These are phyloP conservation scores for Linnemannia exigua DNA, from an alignment of 192 early-diverging fungal species.

Conservation along the genomic window DNA sequence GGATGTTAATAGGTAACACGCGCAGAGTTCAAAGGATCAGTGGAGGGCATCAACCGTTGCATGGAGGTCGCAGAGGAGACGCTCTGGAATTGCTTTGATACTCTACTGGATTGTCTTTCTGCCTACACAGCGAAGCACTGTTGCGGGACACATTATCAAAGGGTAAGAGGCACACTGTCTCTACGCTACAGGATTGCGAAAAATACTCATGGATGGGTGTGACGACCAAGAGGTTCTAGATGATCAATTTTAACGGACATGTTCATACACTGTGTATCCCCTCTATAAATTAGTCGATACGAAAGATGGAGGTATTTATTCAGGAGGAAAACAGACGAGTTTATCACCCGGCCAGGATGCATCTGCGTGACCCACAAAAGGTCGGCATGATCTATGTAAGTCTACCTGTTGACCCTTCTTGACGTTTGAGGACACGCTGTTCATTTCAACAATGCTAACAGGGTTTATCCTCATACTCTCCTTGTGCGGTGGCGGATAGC, in stretches of 20 bases:
- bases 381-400: slow-evolving; percentile 57
- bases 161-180: slow-evolving; percentile 9
- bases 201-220: not conserved
- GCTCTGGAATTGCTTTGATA: slow-evolving; percentile 42
- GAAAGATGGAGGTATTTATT: slow-evolving; percentile 39
- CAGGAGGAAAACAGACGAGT: slow-evolving; percentile 31
- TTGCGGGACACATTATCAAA: slow-evolving; percentile 51
- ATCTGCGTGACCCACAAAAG: slow-evolving; percentile 45
- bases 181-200: too few species aligned
- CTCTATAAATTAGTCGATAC: slow-evolving; percentile 20
- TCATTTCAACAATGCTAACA: not conserved
- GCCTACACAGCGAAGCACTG: slow-evolving; percentile 56
- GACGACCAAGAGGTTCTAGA: not conserved
- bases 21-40: slow-evolving; percentile 31
- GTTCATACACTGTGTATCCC: not conserved
- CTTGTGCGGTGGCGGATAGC: slow-evolving; percentile 13
- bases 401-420: not conserved
- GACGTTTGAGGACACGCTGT: too few species aligned
- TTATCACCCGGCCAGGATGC: slow-evolving; percentile 53
- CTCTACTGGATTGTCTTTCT: slow-evolving; percentile 47
- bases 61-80: slow-evolving; percentile 47
- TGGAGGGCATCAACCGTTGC: slow-evolving; percentile 43
- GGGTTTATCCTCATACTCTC: not conserved
- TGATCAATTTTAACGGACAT: not conserved
- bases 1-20: slow-evolving; percentile 27